phyloP scores from a whole-genome alignment of 306 rosid species.

The Malus orientalis region DNA sequence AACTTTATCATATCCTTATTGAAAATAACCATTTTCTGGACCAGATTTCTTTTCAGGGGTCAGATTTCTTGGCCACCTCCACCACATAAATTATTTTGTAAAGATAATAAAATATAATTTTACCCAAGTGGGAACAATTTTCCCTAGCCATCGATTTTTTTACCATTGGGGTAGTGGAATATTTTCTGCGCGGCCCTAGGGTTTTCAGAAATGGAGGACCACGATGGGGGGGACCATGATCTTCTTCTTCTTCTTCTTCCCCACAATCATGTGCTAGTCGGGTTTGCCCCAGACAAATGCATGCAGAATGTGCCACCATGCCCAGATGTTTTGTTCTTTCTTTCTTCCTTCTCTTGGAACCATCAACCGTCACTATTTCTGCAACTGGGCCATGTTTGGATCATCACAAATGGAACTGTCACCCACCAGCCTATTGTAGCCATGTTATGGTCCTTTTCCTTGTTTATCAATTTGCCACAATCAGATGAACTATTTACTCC shows the following conservation, averaged over 20 bases:
- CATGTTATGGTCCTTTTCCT: conserved; percentile 33
- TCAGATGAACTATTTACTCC: neutral
- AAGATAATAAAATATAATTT: neutral
- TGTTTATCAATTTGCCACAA: conserved; percentile 27
- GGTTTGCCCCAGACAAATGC: conserved; percentile 34
- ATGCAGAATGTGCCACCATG: conserved; percentile 28
- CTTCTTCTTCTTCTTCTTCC: conserved; percentile 11
- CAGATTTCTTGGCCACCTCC: neutral
- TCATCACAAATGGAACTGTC: conserved; percentile 1
- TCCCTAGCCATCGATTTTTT: neutral
- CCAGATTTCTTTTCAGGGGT: neutral
- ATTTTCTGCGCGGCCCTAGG: neutral
- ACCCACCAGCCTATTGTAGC: conserved; percentile 33
- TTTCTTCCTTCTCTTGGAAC: neutral
- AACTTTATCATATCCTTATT: neutral
- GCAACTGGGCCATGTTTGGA: conserved; percentile 10
- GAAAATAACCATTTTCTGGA: neutral
- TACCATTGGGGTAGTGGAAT: conserved; percentile 4
- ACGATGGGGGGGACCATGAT: conserved; percentile 6
- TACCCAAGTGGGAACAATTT: neutral
- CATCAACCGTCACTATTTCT: conserved; percentile 15
- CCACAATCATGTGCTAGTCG: conserved; percentile 41
- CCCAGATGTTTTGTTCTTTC: conserved; percentile 18
- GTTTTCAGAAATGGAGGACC: neutral
- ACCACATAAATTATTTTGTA: neutral